Percentiles rank a stretch among this genome's conserved stretches.
phyloP scores from a whole-genome alignment of 306 rosid genomes.

The Bauhinia variegata region DNA sequence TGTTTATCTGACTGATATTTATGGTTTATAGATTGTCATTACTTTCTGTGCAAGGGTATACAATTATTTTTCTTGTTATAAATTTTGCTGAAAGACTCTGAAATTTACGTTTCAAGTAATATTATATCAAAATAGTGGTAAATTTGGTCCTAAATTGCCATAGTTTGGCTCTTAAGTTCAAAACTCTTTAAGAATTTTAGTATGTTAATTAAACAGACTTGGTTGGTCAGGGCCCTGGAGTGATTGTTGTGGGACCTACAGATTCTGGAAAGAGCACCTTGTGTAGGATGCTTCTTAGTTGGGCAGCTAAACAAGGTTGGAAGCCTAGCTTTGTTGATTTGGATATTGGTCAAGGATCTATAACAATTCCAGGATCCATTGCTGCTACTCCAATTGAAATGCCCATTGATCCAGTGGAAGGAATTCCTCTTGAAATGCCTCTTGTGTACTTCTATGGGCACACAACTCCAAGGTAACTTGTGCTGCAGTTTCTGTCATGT shows the following conservation, averaged over 20 bases:
- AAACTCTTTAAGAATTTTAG: constrained; percentile 15
- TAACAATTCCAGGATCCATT: constrained; percentile 88
- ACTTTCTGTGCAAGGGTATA: no score
- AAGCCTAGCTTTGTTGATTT: constrained; percentile 92
- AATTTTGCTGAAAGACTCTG: constrained; percentile 2
- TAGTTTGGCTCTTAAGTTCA: background rate
- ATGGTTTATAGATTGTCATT: background rate
- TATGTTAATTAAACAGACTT: constrained; percentile 27
- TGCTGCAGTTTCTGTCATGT: constrained; percentile 7
- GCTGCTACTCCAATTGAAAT: constrained; percentile 95
- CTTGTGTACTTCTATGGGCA: constrained; percentile 91
- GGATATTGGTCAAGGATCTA: constrained; percentile 98
- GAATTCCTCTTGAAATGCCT: constrained; percentile 93
- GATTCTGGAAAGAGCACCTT: constrained; percentile 92
- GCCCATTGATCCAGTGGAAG: constrained; percentile 96
- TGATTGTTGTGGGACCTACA: constrained; percentile 91
- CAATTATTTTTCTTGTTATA: background rate
- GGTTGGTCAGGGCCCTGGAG: constrained; percentile 87
- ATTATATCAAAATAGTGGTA: background rate
- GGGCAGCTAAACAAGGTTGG: constrained; percentile 98
- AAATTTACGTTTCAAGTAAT: constrained; percentile 1
- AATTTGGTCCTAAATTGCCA: background rate
- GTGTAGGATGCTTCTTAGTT: constrained; percentile 94
- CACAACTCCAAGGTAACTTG: constrained; percentile 74
- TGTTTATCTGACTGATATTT: constrained; percentile 1